Base-by-base conservation (phyloP, 2,329 filamentous ascomycete species). In the Penicillium sp. region DNA sequence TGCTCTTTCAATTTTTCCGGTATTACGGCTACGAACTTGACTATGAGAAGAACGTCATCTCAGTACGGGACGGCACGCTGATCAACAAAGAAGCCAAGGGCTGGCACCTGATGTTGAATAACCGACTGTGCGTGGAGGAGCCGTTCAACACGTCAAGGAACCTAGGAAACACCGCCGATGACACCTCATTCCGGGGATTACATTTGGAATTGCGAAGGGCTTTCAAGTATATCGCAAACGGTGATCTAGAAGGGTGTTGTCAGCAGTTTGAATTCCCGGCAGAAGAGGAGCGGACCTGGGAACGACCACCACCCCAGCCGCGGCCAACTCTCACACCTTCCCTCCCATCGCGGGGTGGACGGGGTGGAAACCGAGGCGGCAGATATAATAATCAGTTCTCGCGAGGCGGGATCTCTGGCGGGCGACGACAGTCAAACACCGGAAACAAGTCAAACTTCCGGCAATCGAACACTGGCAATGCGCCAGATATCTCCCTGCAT, bases 1-100 rank as follows among this genome's bases (percentile, higher is more conserved):
- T 99, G n/a, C 79, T 99, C 2, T 99, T 97, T 66, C 85, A 92
- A 40, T 99, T 99, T 75, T 99, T 97, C 75, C 87, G 91, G 43
- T 92, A 93, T 67, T 99, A 97, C 69, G 93, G 89, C 2, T 88
- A 97, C 73, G 92, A 97, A 72, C 86, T 97, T 59, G 88, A 97
- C 70, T 97, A 94, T 69, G 89, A 92, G 64, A 89, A 88, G 59
- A 81, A 85, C 60, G 92, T 90, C 10, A 80, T 97, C 38, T 97
- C 94, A 1, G 88, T 99, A 48, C 86, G 92, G 22, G 83, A 89
- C 65, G 94, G 93, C 11, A 88, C 84, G 66, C 76, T 92, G 54
- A 77, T 96, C 54, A 86, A 87, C 9, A 93, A 96, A 72, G 82
- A 85, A 60, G 90, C 91, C 55, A 97, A 97, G 78, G 87, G 87